These are phyloP conservation scores for Berberis vulgaris DNA, from an alignment of 164 flowering plant genomes.

Conservation along the genomic window DNA sequence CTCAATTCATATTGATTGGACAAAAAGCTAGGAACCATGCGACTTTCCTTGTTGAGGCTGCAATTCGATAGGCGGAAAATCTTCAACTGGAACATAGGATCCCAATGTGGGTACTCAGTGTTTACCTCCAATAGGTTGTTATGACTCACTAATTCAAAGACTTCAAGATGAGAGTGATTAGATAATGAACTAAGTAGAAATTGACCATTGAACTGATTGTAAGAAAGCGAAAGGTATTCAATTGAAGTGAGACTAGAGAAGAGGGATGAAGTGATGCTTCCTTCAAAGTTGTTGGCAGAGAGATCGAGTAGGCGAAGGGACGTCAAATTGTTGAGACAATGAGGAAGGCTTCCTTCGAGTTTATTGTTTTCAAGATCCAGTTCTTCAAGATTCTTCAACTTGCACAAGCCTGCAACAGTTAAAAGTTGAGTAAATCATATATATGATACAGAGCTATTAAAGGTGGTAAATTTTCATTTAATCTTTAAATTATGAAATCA, in stretches of 20 bases:
- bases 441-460: no score
- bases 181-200: neutral
- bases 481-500: no score
- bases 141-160: neutral
- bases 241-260: constrained; percentile 3
- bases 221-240: constrained; percentile 1
- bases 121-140: neutral
- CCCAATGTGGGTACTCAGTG: constrained; percentile 3
- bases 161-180: constrained; percentile 1
- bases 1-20: constrained; percentile 5
- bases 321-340: neutral
- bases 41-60: constrained; percentile 1
- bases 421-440: no score
- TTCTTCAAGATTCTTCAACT: no score
- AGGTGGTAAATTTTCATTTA: no score
- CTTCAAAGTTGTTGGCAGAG: neutral
- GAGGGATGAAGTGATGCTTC: neutral
- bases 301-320: constrained; percentile 5
- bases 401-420: no score
- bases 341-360: neutral
- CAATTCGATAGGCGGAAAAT: constrained; percentile 3
- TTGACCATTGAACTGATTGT: neutral
- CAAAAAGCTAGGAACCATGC: constrained; percentile 4
- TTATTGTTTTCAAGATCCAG: no score
- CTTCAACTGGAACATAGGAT: constrained; percentile 6